Conservation (phyloP, 2,329 filamentous ascomycete genomes). For the Cercospora citrullina region DNA sequence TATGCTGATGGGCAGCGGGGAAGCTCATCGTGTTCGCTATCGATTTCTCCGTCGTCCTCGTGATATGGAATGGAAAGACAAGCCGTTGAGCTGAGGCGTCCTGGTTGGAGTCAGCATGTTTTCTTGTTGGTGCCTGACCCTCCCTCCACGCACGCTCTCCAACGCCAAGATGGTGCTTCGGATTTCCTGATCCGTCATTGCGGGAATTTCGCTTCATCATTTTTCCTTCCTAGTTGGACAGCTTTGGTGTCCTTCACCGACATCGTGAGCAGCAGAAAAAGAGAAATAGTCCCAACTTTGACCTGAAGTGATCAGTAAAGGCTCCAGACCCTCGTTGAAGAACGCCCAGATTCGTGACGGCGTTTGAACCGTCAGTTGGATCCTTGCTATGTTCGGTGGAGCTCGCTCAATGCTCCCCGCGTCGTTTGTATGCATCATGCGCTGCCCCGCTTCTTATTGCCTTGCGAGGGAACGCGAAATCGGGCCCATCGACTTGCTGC, state of each 20-base stretch:
- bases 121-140: not conserved
- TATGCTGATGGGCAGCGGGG: not conserved
- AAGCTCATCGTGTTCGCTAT: not conserved
- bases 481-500: not conserved
- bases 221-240: not conserved
- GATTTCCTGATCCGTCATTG: not conserved
- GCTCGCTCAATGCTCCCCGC: constrained; percentile 9
- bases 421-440: constrained; percentile 1
- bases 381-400: not conserved
- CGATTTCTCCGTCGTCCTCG: not conserved
- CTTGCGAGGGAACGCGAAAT: not conserved
- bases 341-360: not conserved
- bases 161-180: constrained; percentile 10
- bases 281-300: not conserved
- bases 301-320: not conserved
- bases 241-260: not conserved
- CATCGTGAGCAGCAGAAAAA: not conserved
- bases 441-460: constrained; percentile 2
- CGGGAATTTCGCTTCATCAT: constrained; percentile 4
- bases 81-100: not conserved
- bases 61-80: not conserved
- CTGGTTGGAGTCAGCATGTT: not conserved
- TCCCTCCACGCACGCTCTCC: not conserved
- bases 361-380: not conserved
- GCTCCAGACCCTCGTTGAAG: not conserved